Evolutionary conservation across 106 monocot species (phyloP), one percentile per base, ranked within the genome.

Genomic region (Vanilla planifolia): DNA sequence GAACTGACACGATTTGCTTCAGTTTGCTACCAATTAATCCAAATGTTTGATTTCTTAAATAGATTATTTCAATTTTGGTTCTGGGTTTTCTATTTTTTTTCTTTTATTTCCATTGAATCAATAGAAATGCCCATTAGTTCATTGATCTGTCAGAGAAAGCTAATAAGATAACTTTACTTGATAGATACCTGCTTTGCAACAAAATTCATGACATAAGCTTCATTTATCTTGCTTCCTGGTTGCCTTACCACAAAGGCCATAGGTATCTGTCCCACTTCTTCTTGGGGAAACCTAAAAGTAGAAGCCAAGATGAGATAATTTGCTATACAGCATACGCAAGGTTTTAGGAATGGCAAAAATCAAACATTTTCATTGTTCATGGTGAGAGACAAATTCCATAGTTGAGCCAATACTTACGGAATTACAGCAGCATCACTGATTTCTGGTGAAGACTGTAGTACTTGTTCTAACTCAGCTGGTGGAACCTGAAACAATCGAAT

Each of bases 241-340:
- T 58, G 62, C 53, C 74, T 80, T 33, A 86, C 85, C 17, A 86
- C 71, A 39, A 78, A 64, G 6, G 85, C 85, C 62, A 77, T 36
- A 0, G 85, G 85, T 51, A 83, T 76, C 43, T 88, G 71, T 1
- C 88, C 88, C 7, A 53, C 88, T 65, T 83, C 76, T 53, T 88
- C 79, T 51, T 88, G 52, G 11, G 88, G 83, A 62, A 70, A 76
- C 53, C 88, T 88, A 37, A 2, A 16, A 33, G 39, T 16, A 19
- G 28, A 43, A 32, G 32, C 6, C 2, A 14, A 6, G 30, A 46
- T 29, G 1, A 46, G 5, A 8, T 46, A 17, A 21, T n/a, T n/a
- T n/a, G 17, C 2, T 10, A 22, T 28, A 55, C 5, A 64, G 34
- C 40, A 25, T 9, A 33, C 13, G 1, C 3, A 26, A 30, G 28